Base-by-base conservation (phyloP, 2,329 filamentous ascomycete species). In the Phyllosticta citriasiana region DNA sequence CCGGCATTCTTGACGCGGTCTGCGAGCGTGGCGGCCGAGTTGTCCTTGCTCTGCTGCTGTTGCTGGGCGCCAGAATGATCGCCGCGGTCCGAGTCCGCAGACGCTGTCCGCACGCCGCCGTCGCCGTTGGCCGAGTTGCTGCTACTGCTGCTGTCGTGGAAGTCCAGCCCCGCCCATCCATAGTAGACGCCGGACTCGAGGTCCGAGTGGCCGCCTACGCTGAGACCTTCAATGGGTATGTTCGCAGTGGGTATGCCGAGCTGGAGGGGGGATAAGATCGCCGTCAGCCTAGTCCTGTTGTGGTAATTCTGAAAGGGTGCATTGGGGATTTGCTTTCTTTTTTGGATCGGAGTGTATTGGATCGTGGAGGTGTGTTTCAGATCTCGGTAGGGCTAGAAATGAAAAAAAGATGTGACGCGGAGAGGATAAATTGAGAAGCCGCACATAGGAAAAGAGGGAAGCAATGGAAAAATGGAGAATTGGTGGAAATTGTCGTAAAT, bases 171-270 rank as follows among this genome's bases (percentile, higher is more conserved):
- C 4, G 91, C 91, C 80, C 89, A 96, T 70, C 94, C 94, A 72
- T 92, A 97, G 81, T 97, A 97, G 65, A 97, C 89, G 65, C 94
- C 94, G 0, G 86, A 89, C 62, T 84, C 79, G 60, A 89, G 80
- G 66, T 82, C 78, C 6, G 80, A 73, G 68, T 84, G 69, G 59
- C 81, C 80, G 73, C 88, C 86, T 57, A 93, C 87, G 68, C 85
- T 85, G 53, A 97, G 85, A 27, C 82, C 82, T 14, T 81, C 79
- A 63, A 86, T 76, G 8, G 85, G 85, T 69, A 88, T 87, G 79
- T 97, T 99, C 72, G 94, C 94, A 1, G 94, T 97, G 2, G 94
- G 94, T 72, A 97, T 97, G 67, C 93, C 93, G 71, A 97, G 89
- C 86, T 61, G 51, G 25, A 8, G 53, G 54, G 19, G 19, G 19